A percentile compares a stretch with the other conserved stretches of the same genome.
Evolutionary conservation across 306 rosid species (phyloP).

Genomic region (Prunus mongolica): DNA sequence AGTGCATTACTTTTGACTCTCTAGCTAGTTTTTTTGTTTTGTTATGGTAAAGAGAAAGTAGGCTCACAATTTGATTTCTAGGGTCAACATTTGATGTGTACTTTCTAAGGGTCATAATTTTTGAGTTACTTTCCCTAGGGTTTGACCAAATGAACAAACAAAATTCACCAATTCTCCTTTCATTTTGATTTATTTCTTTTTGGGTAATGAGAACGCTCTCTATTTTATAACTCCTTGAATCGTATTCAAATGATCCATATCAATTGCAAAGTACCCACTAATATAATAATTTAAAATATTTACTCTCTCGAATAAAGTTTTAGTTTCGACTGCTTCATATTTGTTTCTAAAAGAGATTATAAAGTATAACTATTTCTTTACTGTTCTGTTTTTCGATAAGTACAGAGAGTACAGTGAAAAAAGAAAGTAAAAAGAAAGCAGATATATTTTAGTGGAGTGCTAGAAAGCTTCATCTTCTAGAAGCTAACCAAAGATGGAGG

Average conservation of each 20-base stretch:
- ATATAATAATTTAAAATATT: rapidly evolving
- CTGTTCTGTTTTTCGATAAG: not conserved
- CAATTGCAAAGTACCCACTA: too few relatives aligned
- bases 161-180: not conserved
- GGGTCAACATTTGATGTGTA: not conserved
- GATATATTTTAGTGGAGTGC: not conserved
- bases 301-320: rapidly evolving
- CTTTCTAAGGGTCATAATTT: not conserved
- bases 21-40: not conserved
- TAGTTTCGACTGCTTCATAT: too few relatives aligned
- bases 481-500: not conserved
- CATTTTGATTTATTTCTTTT: not conserved
- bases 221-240: too few relatives aligned
- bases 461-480: constrained; percentile 13
- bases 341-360: too few relatives aligned
- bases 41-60: not conserved
- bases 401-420: not conserved
- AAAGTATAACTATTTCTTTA: too few relatives aligned
- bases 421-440: not conserved
- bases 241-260: too few relatives aligned
- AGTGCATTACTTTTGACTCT: not conserved
- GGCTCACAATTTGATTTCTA: not conserved
- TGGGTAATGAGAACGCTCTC: not conserved
- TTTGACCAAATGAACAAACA: not conserved
- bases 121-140: not conserved